Base-by-base conservation (phyloP, 2,329 filamentous ascomycete species). In the Colletotrichum sojae region DNA sequence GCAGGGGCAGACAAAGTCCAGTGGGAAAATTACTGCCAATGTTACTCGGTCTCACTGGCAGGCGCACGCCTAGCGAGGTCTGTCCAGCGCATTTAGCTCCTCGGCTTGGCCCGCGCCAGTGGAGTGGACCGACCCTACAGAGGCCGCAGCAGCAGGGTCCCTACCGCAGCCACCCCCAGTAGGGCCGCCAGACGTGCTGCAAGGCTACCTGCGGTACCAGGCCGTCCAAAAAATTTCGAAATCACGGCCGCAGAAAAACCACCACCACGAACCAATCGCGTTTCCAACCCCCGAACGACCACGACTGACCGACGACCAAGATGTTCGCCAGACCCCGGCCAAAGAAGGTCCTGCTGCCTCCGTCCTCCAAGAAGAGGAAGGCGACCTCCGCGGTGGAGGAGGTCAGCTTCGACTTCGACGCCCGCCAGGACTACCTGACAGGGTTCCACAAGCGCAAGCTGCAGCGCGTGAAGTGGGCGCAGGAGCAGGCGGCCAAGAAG, bases 391-490 rank as follows among this genome's bases (percentile, higher is more conserved):
- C 84, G 46, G 85, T 93, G 69, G 93, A 95, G 76, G 94, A 97
- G 78, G 92, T 99, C 79, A 89, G 85, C 60, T 99, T 98, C 82
- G 94, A 99, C 82, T 83, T 87, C 70, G 86, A 87, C 70, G 93
- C 93, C 53, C 91, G 96, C 72, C 84, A 92, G 72, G 94, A 98
- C 76, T 99, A 93, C 78, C 86, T 99, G 67, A 98, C 94, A 0
- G 96, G 96, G 3, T 99, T 99, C 82, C 95, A 95, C 84, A 99
- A 98, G 86, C 92, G 96, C 80, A 98, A 98, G 81, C 83, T 93
- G 61, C 92, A 94, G 79, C 89, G 96, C 45, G 90, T 91, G 73
- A 97, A 97, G 83, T 86, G 91, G 80, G 95, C 95, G 2, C 92
- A 96, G 77, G 94, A 96, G 73, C 86, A 92, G 74, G 93, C 94